Evolutionary conservation across 192 early-diverging fungal species (phyloP).

Genomic region (Rhizophlyctis rosea): DNA sequence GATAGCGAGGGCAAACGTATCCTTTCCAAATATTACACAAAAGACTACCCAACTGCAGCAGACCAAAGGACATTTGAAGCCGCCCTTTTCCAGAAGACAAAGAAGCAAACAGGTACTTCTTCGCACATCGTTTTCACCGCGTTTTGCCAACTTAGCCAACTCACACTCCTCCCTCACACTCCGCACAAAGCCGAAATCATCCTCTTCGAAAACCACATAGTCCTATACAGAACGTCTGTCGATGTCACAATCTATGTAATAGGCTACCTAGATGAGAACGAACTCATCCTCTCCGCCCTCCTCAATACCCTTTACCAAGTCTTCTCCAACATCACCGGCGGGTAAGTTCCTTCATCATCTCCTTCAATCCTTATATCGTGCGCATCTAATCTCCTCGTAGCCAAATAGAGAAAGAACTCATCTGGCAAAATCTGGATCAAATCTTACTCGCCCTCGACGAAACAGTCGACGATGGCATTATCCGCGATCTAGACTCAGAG

Average conservation of each 20-base stretch:
- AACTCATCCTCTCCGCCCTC: conserved; percentile 76
- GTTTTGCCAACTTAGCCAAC: too few relatives aligned
- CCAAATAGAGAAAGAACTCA: conserved; percentile 84
- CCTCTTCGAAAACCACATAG: conserved; percentile 89
- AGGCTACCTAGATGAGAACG: conserved; percentile 89
- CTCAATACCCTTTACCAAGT: conserved; percentile 85
- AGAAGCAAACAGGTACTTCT: conserved; percentile 63
- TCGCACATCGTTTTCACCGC: too few relatives aligned
- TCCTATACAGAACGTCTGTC: conserved; percentile 80
- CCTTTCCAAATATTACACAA: conserved; percentile 86
- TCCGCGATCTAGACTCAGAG: too few relatives aligned
- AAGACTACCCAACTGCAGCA: conserved; percentile 62
- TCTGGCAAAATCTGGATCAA: conserved; percentile 89
- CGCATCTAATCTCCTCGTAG: too few relatives aligned
- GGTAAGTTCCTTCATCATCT: too few relatives aligned
- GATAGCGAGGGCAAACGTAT: conserved; percentile 91
- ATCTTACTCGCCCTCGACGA: conserved; percentile 90
- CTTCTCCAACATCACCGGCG: conserved; percentile 73
- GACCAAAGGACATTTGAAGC: conserved; percentile 92
- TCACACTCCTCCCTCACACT: too few relatives aligned
- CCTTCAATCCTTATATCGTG: too few relatives aligned
- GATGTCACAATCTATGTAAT: conserved; percentile 92
- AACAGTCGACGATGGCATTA: conserved; percentile 90
- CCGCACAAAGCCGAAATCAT: conserved; percentile 76
- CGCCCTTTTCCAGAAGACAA: conserved; percentile 88